Conservation (phyloP, 1,284 basidiomycete species). For the Leccinum subspadiceum region DNA sequence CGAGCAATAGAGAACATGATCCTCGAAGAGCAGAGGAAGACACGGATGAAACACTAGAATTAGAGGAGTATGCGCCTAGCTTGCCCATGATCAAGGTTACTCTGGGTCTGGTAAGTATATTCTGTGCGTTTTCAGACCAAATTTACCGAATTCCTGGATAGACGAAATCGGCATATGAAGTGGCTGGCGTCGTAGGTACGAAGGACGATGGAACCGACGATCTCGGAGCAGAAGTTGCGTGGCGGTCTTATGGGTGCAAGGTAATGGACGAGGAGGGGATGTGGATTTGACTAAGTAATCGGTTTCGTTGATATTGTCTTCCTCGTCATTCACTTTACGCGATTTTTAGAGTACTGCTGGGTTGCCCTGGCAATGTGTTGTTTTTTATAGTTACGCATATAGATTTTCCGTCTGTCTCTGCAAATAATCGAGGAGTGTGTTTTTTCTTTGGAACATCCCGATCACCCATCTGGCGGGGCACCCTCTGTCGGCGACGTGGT, state of each 20-base stretch:
- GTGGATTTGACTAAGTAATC: conserved; percentile 11
- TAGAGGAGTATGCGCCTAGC: conserved; percentile 54
- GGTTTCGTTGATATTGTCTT: neutral
- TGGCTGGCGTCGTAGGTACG: conserved; percentile 41
- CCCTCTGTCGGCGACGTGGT: neutral
- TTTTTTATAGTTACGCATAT: neutral
- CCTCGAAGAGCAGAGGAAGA: conserved; percentile 6
- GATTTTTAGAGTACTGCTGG: neutral
- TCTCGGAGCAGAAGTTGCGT: conserved; percentile 43
- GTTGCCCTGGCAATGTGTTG: neutral
- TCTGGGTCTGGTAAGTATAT: conserved; percentile 43
- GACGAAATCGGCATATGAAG: conserved; percentile 41
- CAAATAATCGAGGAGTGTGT: neutral
- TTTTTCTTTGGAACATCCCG: neutral
- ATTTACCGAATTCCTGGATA: conserved; percentile 8
- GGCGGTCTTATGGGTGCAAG: conserved; percentile 35
- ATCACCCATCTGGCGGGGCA: neutral
- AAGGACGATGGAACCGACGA: conserved; percentile 47
- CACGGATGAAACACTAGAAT: conserved; percentile 23
- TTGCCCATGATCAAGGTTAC: conserved; percentile 63
- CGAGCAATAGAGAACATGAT: neutral
- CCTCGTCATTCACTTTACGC: neutral
- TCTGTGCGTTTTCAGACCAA: neutral
- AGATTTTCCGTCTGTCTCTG: neutral
- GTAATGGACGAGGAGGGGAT: conserved; percentile 29